phyloP scores from a whole-genome alignment of 768 basidiomycete species.

The Leccinum pellstonianum region DNA sequence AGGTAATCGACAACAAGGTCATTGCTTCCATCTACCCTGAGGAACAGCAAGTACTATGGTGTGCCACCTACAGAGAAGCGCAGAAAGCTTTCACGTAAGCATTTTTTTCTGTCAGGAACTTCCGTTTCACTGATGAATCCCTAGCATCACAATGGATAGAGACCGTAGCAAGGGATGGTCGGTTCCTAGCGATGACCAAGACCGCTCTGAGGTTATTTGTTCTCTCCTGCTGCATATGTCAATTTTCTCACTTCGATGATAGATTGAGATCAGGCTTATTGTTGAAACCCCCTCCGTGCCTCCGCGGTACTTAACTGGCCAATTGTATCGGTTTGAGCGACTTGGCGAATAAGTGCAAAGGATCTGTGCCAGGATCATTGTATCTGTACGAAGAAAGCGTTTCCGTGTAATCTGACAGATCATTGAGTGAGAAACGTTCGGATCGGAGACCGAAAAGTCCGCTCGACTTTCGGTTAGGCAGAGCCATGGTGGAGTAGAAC shows the following conservation, averaged over 20 bases:
- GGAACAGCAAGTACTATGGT: not conserved
- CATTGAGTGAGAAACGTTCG: no score
- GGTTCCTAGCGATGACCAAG: not conserved
- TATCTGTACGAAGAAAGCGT: no score
- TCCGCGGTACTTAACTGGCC: not conserved
- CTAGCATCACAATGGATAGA: not conserved
- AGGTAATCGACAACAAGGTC: not conserved
- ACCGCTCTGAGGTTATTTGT: no score
- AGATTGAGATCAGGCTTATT: not conserved
- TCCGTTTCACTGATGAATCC: not conserved
- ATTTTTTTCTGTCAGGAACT: not conserved
- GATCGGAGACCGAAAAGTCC: no score
- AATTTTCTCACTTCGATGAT: not conserved
- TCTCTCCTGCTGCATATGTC: no score
- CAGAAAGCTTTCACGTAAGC: not conserved
- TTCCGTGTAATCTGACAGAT: no score
- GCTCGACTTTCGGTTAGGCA: no score
- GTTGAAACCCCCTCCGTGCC: not conserved
- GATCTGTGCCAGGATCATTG: not conserved
- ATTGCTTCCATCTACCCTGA: not conserved
- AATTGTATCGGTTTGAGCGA: not conserved
- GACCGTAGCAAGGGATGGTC: not conserved
- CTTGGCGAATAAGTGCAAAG: not conserved
- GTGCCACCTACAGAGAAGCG: not conserved
- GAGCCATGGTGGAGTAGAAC: no score